A percentile compares a stretch with the other conserved stretches of the same genome.
phyloP scores from a whole-genome alignment of 805 yeast species.

The Vanderwaltozyma polyspora region DNA sequence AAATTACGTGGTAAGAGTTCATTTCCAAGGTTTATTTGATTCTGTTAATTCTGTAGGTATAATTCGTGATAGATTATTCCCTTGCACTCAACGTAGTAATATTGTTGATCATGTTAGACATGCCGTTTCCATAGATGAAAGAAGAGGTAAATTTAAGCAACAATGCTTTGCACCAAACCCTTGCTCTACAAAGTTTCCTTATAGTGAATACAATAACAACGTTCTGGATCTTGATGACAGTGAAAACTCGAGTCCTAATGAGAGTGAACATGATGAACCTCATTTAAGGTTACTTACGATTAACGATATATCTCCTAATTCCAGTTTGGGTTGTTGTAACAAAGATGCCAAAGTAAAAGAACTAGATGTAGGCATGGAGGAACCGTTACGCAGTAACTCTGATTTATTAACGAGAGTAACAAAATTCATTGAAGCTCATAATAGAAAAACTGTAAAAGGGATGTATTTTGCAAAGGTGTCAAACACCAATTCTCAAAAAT shows the following conservation, averaged over 20 bases:
- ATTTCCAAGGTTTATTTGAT: slow-evolving; percentile 60
- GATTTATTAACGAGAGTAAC: slow-evolving; percentile 3
- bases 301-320: too few species aligned
- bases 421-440: slow-evolving; percentile 1
- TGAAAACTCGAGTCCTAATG: not conserved
- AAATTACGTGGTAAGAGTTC: slow-evolving; percentile 31
- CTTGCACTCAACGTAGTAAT: slow-evolving; percentile 40
- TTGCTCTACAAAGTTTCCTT: slow-evolving; percentile 12
- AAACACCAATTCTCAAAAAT: too few species aligned
- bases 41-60: slow-evolving; percentile 59
- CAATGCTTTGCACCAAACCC: slow-evolving; percentile 39
- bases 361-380: not conserved
- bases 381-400: not conserved
- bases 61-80: slow-evolving; percentile 45
- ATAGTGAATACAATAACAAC: slow-evolving; percentile 2
- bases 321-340: not conserved
- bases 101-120: slow-evolving; percentile 52
- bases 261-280: not conserved
- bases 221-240: not conserved
- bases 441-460: not conserved
- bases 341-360: not conserved
- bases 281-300: too few species aligned
- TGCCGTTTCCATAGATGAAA: slow-evolving; percentile 57
- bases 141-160: slow-evolving; percentile 53
- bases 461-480: too few species aligned